Evolutionary conservation across 768 basidiomycete genomes (phyloP).

Genomic region (Scleroderma citrinum): DNA sequence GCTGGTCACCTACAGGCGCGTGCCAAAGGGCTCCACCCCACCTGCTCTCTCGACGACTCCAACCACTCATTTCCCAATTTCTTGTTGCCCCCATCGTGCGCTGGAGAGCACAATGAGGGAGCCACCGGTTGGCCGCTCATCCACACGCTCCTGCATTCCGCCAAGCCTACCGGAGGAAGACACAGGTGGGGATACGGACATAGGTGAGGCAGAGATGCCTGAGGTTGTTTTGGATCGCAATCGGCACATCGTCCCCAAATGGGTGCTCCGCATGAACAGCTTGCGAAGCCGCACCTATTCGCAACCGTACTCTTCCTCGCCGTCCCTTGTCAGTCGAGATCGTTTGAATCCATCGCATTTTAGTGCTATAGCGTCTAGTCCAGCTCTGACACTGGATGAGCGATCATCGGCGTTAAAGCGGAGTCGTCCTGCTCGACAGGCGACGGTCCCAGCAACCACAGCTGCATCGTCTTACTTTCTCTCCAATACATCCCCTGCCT

Average conservation of each 20-base stretch:
- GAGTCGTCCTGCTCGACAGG: conserved; percentile 39
- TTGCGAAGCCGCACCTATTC: conserved; percentile 48
- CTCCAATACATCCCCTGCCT: conserved; percentile 32
- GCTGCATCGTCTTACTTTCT: conserved; percentile 45
- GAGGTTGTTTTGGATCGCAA: conserved; percentile 91
- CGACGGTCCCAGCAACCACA: conserved; percentile 35
- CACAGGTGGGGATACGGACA: conserved; percentile 37
- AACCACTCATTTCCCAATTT: conserved; percentile 14
- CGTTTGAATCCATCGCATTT: conserved; percentile 38
- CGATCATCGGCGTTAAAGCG: conserved; percentile 22
- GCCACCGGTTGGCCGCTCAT: conserved; percentile 6
- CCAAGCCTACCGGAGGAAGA: conserved; percentile 21
- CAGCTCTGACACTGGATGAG: conserved; percentile 47
- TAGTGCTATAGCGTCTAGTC: conserved; percentile 59
- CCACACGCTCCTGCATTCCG: conserved; percentile 1
- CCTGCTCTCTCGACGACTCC: conserved; percentile 10
- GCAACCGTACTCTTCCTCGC: conserved; percentile 30
- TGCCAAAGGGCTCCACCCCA: conserved; percentile 39
- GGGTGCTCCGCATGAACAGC: conserved; percentile 58
- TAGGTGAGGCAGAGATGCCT: conserved; percentile 79
- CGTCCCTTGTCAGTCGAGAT: conserved; percentile 23
- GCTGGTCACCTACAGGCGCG: conserved; percentile 92
- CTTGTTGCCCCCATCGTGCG: conserved; percentile 22
- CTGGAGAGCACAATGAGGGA: conserved; percentile 25
- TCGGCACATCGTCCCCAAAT: conserved; percentile 94